A percentile compares a stretch with the other conserved stretches of the same genome.
Conservation (phyloP, 306 rosid genomes). For the Delonix regia region DNA sequence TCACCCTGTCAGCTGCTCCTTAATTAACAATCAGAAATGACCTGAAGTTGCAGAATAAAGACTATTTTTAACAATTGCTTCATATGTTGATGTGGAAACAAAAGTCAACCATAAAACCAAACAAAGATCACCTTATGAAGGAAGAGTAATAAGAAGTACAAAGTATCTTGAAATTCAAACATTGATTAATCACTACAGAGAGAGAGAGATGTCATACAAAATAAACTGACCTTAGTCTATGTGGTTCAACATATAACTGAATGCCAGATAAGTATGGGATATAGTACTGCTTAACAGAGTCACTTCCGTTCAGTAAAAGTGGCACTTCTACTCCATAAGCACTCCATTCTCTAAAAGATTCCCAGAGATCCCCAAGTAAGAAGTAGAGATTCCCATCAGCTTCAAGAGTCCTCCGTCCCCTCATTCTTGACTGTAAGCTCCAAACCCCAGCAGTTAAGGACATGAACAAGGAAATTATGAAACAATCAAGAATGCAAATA, state of each 20-base stretch:
- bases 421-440: constrained; percentile 37
- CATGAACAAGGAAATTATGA: constrained; percentile 14
- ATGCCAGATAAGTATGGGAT: constrained; percentile 63
- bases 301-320: constrained; percentile 38
- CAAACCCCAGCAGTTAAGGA: constrained; percentile 33
- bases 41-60: background rate
- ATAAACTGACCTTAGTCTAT: constrained; percentile 40
- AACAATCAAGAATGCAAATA: background rate
- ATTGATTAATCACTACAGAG: background rate
- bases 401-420: constrained; percentile 35
- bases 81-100: background rate
- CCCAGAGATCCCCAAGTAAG: constrained; percentile 63
- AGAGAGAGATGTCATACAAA: background rate
- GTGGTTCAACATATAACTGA: constrained; percentile 50
- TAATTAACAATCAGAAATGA: background rate
- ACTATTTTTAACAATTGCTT: background rate
- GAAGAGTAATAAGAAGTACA: background rate
- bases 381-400: constrained; percentile 36
- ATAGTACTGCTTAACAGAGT: constrained; percentile 49
- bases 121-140: background rate
- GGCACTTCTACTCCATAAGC: constrained; percentile 68
- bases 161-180: background rate
- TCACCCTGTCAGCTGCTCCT: background rate
- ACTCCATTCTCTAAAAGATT: constrained; percentile 56
- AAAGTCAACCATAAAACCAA: constrained; percentile 12